Base-by-base conservation (phyloP, 1,284 basidiomycete species). In the Coniophora puteana region DNA sequence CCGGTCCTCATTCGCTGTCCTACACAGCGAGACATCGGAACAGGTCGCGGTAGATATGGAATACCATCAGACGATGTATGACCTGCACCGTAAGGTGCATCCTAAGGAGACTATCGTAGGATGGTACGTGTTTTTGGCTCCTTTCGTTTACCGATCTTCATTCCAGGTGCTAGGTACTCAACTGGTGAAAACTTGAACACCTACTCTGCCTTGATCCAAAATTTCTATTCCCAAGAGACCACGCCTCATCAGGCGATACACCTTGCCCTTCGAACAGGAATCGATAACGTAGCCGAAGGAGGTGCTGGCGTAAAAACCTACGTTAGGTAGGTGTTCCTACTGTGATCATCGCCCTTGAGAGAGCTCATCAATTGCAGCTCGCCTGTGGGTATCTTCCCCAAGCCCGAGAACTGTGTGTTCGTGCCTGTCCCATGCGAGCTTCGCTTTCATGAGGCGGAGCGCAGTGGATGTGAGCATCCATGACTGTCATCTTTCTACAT, bases 191-290 rank as follows among this genome's bases (percentile, higher is more conserved):
- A 88, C 49, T 78, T 99, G 46, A 95, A 96, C 71, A 91, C 90
- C 12, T 95, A 95, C 72, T 95, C 93, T 32, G 93, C 96, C 16
- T 77, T 99, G 50, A 96, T 99, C 58, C 96, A 99, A 76, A 94
- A 97, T 68, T 97, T 97, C 68, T 99, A 96, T 67, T 83, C 90
- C 28, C 82, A 89, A 74, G 93, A 99, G 67, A 93, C 91, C 3
- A 72, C 80, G 1, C 89, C 92, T 4, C 80, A 89, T 63, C 89
- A 88, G 45, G 93, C 96, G 4, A 80, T 99, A 32, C 95, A 99
- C 65, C 72, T 99, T 39, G 89, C 93, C 10, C 72, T 99, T 33
- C 93, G 96, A 67, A 95, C 94, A 11, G 86, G 88, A 20, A 74
- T 81, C 14, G 79, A 83, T 46, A n/a, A n/a, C n/a, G n/a, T n/a